These are phyloP conservation scores for Chaetomiaceae sp. DNA, from an alignment of 2,329 filamentous ascomycete genomes.

Conservation along the genomic window DNA sequence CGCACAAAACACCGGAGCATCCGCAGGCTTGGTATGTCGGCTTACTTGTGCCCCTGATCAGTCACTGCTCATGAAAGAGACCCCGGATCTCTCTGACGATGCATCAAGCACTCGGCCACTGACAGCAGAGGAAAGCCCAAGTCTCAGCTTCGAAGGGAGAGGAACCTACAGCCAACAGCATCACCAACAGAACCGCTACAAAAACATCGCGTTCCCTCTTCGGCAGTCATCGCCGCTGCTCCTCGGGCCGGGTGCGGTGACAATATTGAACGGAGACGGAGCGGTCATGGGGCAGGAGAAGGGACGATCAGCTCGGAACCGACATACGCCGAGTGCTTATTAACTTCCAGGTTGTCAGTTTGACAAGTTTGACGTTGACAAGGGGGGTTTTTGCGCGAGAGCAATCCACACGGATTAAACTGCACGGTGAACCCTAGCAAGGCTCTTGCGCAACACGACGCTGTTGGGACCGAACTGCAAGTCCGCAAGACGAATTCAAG, in stretches of 20 bases:
- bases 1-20: neutral
- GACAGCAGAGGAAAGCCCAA: neutral
- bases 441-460: slow-evolving; percentile 2
- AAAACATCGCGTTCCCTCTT: no score
- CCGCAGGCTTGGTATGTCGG: neutral
- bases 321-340: neutral
- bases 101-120: neutral
- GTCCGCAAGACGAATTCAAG: slow-evolving; percentile 2
- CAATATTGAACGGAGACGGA: neutral
- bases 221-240: neutral
- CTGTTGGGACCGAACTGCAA: neutral
- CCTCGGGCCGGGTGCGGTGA: neutral
- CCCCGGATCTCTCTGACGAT: neutral
- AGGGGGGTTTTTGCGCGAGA: neutral
- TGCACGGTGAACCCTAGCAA: slow-evolving; percentile 1
- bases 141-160: neutral
- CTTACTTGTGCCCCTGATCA: neutral
- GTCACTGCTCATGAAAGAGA: neutral
- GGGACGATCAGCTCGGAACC: neutral
- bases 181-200: neutral
- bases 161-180: neutral
- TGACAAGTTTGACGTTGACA: neutral
- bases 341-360: neutral
- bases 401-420: slow-evolving; percentile 9
- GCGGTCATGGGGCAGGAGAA: no score